Base-by-base conservation (phyloP, 768 basidiomycete genomes). In the Lanmaoa pseudosensibilis region DNA sequence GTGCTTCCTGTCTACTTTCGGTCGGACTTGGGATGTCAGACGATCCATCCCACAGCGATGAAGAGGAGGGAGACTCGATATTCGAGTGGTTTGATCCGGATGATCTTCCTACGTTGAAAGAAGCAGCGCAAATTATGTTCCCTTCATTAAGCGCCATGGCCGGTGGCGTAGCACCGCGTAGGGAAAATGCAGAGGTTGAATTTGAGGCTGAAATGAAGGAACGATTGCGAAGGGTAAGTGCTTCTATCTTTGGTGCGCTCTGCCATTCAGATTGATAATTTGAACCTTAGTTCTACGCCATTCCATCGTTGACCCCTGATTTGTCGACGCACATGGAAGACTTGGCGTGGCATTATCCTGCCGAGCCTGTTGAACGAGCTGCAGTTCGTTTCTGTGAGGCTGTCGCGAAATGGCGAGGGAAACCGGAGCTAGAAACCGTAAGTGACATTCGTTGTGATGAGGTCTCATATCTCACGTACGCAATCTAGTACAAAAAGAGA, bases 311-410 rank as follows among this genome's bases (percentile, higher is more conserved):
- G 18, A 87, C 87, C 0, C 86, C 86, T 0, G 89, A 92, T 67
- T 77, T 92, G 23, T 82, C 87, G 4, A 88, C 86, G 1, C 89
- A 92, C 61, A 84, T 92, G 83, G 88, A 90, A 65, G 74, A 73
- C 53, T 44, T 74, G 30, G 88, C 89, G 2, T 87, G 86, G 83
- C 83, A 84, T 62, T 93, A 86, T 67, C 90, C 92, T 32, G 85
- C 87, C 1, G 90, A 93, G 63, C 86, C 89, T 21, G 82, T 92
- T 16, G 91, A 94, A 65, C 80, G 90, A 19, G 85, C 87, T 30
- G 84, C 88, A 0, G 77, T 91, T 6, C 77, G 89, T 48, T 94
- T 90, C 65, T 91, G 86, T 65, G 91, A 94, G 66, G 89, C 89
- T 36, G 79, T 93, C 43, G 84, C 88, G 2, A 82, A 81, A 50